phyloP scores from a whole-genome alignment of 306 rosid species.

The Sicyos edulis region DNA sequence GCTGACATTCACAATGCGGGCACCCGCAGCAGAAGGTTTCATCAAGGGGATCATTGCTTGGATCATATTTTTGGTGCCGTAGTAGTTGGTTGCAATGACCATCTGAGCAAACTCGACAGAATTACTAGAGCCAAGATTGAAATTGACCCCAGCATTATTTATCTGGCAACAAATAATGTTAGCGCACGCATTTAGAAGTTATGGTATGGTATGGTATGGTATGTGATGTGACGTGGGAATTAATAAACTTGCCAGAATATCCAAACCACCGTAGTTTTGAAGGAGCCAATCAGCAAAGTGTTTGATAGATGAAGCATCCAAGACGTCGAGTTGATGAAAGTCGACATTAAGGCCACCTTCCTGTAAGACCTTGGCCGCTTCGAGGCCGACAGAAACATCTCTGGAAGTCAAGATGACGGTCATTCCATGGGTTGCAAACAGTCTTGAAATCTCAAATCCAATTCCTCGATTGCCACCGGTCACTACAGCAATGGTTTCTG shows the following conservation, averaged over 20 bases:
- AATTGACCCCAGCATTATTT: conserved; percentile 83
- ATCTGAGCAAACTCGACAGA: conserved; percentile 54
- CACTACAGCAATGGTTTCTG: conserved; percentile 76
- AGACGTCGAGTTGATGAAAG: conserved; percentile 66
- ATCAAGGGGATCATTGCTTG: conserved; percentile 81
- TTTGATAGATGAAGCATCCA: conserved; percentile 53
- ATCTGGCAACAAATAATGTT: conserved; percentile 37
- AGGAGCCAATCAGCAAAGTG: conserved; percentile 58
- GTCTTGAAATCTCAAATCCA: conserved; percentile 78
- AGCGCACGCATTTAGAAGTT: neutral
- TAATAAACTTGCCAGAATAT: conserved; percentile 72
- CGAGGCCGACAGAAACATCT: conserved; percentile 62
- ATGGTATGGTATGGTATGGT: neutral
- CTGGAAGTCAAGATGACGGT: conserved; percentile 79
- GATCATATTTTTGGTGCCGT: conserved; percentile 64
- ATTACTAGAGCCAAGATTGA: conserved; percentile 70
- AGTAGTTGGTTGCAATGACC: conserved; percentile 71
- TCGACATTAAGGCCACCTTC: conserved; percentile 72
- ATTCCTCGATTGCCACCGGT: conserved; percentile 92
- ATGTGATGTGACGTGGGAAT: no score
- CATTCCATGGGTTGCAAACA: conserved; percentile 73
- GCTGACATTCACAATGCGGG: conserved; percentile 77
- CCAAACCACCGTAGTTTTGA: conserved; percentile 69
- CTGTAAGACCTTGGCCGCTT: conserved; percentile 74
- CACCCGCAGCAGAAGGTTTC: conserved; percentile 64